Base-by-base conservation (phyloP, 2,329 filamentous ascomycete genomes). In the Cladophialophora bantiana region DNA sequence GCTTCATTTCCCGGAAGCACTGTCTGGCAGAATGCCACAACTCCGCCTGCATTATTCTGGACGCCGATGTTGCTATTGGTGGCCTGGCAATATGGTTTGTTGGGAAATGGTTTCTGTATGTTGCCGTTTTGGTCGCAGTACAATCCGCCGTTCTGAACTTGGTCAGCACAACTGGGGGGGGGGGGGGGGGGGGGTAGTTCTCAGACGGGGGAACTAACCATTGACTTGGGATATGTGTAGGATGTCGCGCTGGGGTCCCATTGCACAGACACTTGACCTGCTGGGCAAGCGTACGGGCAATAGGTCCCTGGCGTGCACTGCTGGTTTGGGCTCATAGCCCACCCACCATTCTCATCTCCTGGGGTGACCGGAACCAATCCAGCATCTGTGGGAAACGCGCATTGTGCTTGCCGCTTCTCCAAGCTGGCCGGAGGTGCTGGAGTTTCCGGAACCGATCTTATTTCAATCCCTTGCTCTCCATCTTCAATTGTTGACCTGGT, bases 241-340 rank as follows among this genome's bases (percentile, higher is more conserved):
- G 82, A 79, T 5, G 83, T 88, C 3, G 90, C 90, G 65, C 83
- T 78, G 0, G 89, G 88, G 74, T 93, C 87, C 91, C 91, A 94
- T 77, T 94, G 91, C 69, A 88, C 86, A 83, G 90, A 91, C 34
- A 94, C 86, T 81, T 92, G 86, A 66, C 91, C 91, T 0, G 90
- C 77, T 66, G 89, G 89, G 77, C 91, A 94, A 61, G 91, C 91
- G 76, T 91, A 89, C 1, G 91, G 91, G 75, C 91, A 94, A 78
- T 90, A 93, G 71, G 77, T 85, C 66, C 88, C 90, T 4, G 87
- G 84, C 66, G 81, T 82, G 77, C 91, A 94, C 62, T 85, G 77
- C 75, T 90, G 86, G 77, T 94, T 88, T 3, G 91, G 90, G 73
- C 89, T 90, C 86, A 94, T 88, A 50, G 91, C 91, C 88, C 91